Evolutionary conservation across 352 stramenopile genomes (phyloP).

Genomic region (Blastocystis sp.): DNA sequence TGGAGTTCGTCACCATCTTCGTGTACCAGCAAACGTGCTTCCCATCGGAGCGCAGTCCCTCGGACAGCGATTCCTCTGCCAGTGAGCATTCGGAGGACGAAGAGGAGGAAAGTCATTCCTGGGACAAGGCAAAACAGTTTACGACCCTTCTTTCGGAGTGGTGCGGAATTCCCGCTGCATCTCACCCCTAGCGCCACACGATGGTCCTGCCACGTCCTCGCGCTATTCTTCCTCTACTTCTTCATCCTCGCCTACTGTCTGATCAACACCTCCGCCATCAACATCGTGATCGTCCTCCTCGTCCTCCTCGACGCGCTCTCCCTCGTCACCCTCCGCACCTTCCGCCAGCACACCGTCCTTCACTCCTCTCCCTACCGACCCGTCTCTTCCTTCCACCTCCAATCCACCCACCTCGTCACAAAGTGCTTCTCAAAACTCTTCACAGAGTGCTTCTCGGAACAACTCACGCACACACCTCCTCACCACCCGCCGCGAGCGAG

Average conservation of each 20-base stretch:
- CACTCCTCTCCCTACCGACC: too few species aligned
- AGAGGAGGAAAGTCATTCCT: background rate
- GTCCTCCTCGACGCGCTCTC: constrained; percentile 24
- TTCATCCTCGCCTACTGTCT: constrained; percentile 16
- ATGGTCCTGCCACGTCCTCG: background rate
- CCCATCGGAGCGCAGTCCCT: background rate
- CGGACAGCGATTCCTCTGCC: background rate
- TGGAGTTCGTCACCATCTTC: background rate
- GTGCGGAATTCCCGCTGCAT: background rate
- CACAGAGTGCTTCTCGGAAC: background rate
- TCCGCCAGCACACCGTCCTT: background rate
- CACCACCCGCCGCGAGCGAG: background rate
- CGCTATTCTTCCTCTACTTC: constrained; percentile 41
- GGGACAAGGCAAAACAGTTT: background rate
- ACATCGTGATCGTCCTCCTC: constrained; percentile 25
- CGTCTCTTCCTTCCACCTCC: too few species aligned
- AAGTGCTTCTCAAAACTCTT: background rate
- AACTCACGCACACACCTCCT: constrained; percentile 2
- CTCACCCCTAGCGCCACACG: background rate
- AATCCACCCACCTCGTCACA: background rate
- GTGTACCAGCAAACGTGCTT: background rate
- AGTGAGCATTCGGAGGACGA: background rate
- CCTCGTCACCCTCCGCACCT: background rate
- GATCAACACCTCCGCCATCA: constrained; percentile 30
- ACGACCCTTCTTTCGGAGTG: background rate